Conservation (phyloP, 176 grass and related monocot genomes). For the Saccharum spontaneum region DNA sequence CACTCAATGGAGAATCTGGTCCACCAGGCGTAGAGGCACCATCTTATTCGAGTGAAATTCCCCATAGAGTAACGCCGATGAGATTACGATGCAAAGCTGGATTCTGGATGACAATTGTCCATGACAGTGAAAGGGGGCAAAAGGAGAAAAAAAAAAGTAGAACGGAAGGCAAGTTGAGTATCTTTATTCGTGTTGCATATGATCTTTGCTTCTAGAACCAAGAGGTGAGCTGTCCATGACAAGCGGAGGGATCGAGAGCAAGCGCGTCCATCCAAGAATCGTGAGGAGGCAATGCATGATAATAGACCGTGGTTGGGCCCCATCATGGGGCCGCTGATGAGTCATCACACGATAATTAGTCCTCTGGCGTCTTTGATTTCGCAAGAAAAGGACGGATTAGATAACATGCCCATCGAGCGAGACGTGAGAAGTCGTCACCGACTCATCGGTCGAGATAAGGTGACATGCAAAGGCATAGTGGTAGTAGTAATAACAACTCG, state of each 20-base stretch:
- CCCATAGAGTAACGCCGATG: background rate
- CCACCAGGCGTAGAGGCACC: background rate
- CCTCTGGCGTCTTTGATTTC: background rate
- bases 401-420: background rate
- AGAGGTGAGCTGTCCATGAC: background rate
- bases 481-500: background rate
- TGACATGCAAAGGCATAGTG: background rate
- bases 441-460: background rate
- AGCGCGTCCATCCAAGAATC: background rate
- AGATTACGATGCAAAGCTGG: background rate
- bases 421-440: background rate
- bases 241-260: background rate
- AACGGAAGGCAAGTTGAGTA: background rate
- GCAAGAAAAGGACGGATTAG: conserved; percentile 3
- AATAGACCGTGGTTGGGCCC: background rate
- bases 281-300: background rate
- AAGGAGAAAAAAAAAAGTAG: background rate
- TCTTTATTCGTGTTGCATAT: background rate
- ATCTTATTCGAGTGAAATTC: background rate
- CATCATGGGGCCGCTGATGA: background rate
- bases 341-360: background rate
- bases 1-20: background rate
- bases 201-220: background rate
- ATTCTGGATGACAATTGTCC: background rate
- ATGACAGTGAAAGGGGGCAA: background rate